Evolutionary conservation across 805 yeast genomes (phyloP).

Genomic region (Vanderwaltozyma yarrowii): DNA sequence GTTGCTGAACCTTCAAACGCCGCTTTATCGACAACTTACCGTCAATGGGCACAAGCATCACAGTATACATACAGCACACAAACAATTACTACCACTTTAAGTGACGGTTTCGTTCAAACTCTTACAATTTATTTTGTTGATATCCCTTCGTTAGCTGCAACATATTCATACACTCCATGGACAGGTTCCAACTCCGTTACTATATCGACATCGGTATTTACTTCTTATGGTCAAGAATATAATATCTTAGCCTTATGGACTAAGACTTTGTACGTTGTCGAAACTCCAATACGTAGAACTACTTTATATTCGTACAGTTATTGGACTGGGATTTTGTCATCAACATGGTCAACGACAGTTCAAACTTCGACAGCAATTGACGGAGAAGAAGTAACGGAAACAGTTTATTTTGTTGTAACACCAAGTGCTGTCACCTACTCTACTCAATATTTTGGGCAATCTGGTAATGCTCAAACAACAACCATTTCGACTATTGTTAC

Average conservation of each 20-base stretch:
- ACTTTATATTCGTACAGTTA: background rate
- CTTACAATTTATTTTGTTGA: background rate
- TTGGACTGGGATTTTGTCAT: background rate
- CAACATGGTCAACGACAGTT: background rate
- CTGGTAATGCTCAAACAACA: slow-evolving; percentile 1
- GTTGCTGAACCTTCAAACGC: background rate
- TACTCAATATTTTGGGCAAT: slow-evolving; percentile 1
- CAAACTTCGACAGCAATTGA: background rate
- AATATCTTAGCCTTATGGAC: slow-evolving; percentile 1
- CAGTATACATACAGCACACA: background rate
- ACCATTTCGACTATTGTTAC: background rate
- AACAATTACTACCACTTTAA: background rate
- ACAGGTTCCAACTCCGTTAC: background rate
- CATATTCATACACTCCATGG: background rate
- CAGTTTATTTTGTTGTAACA: background rate
- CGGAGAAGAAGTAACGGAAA: background rate
- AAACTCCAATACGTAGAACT: background rate
- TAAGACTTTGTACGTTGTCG: background rate
- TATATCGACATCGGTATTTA: background rate
- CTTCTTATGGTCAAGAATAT: background rate
- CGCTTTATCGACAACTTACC: background rate
- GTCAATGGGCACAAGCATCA: background rate
- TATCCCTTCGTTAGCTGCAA: background rate
- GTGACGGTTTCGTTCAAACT: background rate
- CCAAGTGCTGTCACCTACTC: background rate